Conservation (phyloP, 768 basidiomycete genomes). For the Tylopilus plumbeoviolaceoides region DNA sequence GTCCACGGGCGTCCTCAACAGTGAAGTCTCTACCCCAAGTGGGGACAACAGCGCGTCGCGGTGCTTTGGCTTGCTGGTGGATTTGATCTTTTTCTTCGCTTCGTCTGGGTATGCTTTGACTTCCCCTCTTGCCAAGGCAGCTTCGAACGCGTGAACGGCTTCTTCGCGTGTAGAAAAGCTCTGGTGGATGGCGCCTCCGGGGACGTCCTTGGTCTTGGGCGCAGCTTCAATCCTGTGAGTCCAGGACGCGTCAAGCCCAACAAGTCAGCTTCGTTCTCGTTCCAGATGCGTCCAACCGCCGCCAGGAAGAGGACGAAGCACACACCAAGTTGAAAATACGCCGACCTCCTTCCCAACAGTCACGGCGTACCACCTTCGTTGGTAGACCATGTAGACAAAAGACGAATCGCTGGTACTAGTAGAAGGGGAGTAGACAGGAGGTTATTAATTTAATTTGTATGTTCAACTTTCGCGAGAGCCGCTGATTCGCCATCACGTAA, state of each 20-base stretch:
- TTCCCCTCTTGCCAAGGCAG: constrained; percentile 28
- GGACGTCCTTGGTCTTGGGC: constrained; percentile 40
- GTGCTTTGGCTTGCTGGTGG: background rate
- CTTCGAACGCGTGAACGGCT: constrained; percentile 33
- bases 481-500: constrained; percentile 16
- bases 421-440: constrained; percentile 18
- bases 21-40: constrained; percentile 9
- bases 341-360: constrained; percentile 26
- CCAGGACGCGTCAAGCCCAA: constrained; percentile 1
- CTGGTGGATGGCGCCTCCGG: constrained; percentile 40
- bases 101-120: constrained; percentile 15
- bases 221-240: constrained; percentile 43
- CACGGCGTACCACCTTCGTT: constrained; percentile 29
- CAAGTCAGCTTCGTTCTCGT: constrained; percentile 26
- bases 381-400: constrained; percentile 11
- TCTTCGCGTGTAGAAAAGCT: constrained; percentile 41
- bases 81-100: background rate
- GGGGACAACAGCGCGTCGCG: constrained; percentile 14
- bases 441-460: constrained; percentile 8
- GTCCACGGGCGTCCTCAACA: constrained; percentile 15
- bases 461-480: constrained; percentile 20
- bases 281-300: constrained; percentile 7
- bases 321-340: constrained; percentile 28
- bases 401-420: background rate
- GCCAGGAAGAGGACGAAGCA: background rate